Base-by-base conservation (phyloP, 352 stramenopile species). In the Phytophthora pinifolia region DNA sequence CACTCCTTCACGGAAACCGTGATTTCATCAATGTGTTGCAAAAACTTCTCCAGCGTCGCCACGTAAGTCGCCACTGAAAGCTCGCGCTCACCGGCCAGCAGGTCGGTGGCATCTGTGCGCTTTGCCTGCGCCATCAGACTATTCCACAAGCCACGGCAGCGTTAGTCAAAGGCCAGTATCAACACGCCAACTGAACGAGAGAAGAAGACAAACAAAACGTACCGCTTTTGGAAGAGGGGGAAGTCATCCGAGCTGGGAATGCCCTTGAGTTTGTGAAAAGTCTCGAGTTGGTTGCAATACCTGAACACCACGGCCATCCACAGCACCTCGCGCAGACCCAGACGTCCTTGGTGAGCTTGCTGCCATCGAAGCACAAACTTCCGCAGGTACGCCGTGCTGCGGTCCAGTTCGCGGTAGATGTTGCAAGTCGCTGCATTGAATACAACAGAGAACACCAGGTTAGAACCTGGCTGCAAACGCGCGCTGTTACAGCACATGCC, bases 261-360 rank as follows among this genome's bases (percentile, higher is more conserved):
- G 17, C 80, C 83, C 47, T 89, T 80, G 3, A 86, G 66, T 46
- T 85, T 82, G 54, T 93, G 60, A 62, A 93, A 90, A 10, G 76
- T 93, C 64, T 93, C 79, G 18, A 93, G 67, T 65, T 84, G 81
- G 62, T 91, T 91, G 65, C 83, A 91, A 57, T 77, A 88, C 25
- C 83, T 79, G 44, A 93, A 93, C 14, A 86, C 75, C 5, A 89
- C 75, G 6, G 83, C 67, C 77, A 90, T 90, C 83, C 83, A 93
- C 48, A 93, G 57, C 22, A 90, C 77, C 56, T 91, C 80, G 32
- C 79, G 78, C 42, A 90, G 57, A 47, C 76, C 84, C 29, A 89
- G 62, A 18, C 72, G 75, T 34, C 81, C 81, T 33, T 92, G 79
- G 53, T 92, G 81, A 4, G 65, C 62, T 33, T 88, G 70, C 46